Evolutionary conservation across 352 stramenopile genomes (phyloP).

Genomic region (Pythium chondricola): DNA sequence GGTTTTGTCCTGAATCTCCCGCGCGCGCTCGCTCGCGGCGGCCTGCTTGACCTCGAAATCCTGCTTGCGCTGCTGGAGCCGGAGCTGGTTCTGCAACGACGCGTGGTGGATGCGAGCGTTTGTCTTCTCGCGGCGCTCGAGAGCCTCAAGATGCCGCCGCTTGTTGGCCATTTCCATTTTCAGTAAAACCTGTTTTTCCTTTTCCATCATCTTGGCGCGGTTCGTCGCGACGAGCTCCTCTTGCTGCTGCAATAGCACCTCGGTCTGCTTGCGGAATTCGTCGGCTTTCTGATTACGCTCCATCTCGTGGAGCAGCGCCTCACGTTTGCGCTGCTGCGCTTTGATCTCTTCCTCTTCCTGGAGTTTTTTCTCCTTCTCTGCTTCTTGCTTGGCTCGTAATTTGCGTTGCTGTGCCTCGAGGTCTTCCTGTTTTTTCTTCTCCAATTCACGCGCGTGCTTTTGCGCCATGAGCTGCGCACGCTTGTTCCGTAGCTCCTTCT

Average conservation of each 20-base stretch:
- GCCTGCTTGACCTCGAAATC: slow-evolving; percentile 58
- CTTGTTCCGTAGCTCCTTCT: slow-evolving; percentile 41
- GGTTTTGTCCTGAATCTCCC: slow-evolving; percentile 60
- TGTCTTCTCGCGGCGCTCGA: slow-evolving; percentile 45
- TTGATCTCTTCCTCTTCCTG: slow-evolving; percentile 38
- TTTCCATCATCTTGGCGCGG: slow-evolving; percentile 50
- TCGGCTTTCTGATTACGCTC: slow-evolving; percentile 63
- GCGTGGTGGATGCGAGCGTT: slow-evolving; percentile 50
- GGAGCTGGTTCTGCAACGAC: slow-evolving; percentile 48
- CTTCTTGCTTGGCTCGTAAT: slow-evolving; percentile 32
- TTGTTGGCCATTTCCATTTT: slow-evolving; percentile 58
- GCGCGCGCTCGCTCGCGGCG: slow-evolving; percentile 34
- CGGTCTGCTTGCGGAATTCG: slow-evolving; percentile 57
- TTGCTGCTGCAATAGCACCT: slow-evolving; percentile 55
- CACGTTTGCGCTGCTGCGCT: slow-evolving; percentile 26
- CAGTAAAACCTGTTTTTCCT: slow-evolving; percentile 44
- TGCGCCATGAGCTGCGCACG: slow-evolving; percentile 38
- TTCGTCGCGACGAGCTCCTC: slow-evolving; percentile 47
- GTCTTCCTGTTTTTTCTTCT: slow-evolving; percentile 60
- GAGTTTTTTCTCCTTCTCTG: slow-evolving; percentile 42
- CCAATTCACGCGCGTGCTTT: slow-evolving; percentile 57
- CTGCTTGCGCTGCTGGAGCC: slow-evolving; percentile 47
- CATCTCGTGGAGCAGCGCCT: slow-evolving; percentile 39
- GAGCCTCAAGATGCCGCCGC: slow-evolving; percentile 43
- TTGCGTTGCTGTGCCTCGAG: slow-evolving; percentile 39